Base-by-base conservation (phyloP, 805 yeast genomes). In the Ogataea minuta region DNA sequence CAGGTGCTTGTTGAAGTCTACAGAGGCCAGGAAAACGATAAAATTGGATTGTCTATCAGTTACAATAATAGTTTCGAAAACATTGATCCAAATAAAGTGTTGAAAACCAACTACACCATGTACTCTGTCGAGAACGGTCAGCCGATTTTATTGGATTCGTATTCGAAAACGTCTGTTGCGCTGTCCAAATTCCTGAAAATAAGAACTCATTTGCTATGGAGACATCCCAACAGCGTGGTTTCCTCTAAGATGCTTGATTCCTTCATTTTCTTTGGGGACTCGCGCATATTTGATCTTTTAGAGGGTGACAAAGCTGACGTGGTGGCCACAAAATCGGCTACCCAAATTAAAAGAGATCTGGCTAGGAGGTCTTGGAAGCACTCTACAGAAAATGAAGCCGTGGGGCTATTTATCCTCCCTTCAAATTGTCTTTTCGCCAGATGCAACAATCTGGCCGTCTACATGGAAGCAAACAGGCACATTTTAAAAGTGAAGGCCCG, bases 321-420 rank as follows among this genome's bases (percentile, higher is more conserved):
- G n/a, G 39, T 34, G 33, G 46, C 57, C 16, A 64, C 65, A 42
- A 71, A 78, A 48, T 71, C 88, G 4, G 64, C 80, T 25, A 73
- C 74, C 15, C 84, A 84, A 55, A 71, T 90, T 16, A 74, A 89
- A 28, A 77, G 98, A 55, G 96, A 89, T 55, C 64, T 91, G 42
- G 95, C 95, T 3, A 77, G 98, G 62, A 77, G 95, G 47, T 82
- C 96, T 2, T 93, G 99, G 99, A 76, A 75, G 52, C 96, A 89
- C 57, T 70, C 83, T 0, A 52, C 56, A 5, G 57, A 62, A 8
- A 70, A 70, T 46, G 86, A 80, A 39, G 74, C 81, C 1, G 74
- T 93, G 12, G 84, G 84, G 4, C 68, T 91, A 51, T 74, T 83
- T 46, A 72, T 81, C 16, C 59, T 90, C 19, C 95, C 96, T 3